Evolutionary conservation across 2,329 filamentous ascomycete species (phyloP).

Genomic region (Drechslera avenae): DNA sequence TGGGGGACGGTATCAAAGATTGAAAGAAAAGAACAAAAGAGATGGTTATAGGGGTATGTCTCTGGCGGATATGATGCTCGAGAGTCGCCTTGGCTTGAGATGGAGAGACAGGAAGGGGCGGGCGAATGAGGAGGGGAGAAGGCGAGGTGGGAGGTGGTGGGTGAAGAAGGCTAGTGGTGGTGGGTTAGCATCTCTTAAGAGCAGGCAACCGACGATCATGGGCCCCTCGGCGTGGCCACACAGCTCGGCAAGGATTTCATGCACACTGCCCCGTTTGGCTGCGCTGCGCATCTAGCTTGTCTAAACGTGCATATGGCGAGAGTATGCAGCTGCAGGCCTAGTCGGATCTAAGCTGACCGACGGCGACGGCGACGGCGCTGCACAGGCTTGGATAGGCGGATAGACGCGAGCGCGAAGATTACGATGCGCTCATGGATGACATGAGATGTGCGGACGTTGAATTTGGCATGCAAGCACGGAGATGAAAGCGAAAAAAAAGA

Average conservation of each 20-base stretch:
- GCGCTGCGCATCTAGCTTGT: slow-evolving; percentile 46
- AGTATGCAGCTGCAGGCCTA: slow-evolving; percentile 44
- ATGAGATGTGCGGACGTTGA: slow-evolving; percentile 18
- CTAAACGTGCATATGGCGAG: slow-evolving; percentile 46
- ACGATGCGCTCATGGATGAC: slow-evolving; percentile 39
- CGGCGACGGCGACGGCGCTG: slow-evolving; percentile 37
- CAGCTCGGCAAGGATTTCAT: slow-evolving; percentile 42
- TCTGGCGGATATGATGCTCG: slow-evolving; percentile 46
- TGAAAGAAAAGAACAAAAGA: slow-evolving; percentile 41
- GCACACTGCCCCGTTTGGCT: slow-evolving; percentile 48
- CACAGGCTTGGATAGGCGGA: slow-evolving; percentile 44
- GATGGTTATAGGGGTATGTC: slow-evolving; percentile 40
- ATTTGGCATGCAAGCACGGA: slow-evolving; percentile 39
- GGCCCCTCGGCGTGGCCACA: slow-evolving; percentile 44
- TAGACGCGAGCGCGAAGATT: slow-evolving; percentile 35
- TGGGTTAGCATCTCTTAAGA: slow-evolving; percentile 47
- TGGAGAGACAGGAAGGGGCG: slow-evolving; percentile 45
- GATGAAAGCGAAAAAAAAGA: slow-evolving; percentile 39
- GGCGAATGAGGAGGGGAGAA: slow-evolving; percentile 51
- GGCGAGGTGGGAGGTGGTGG: slow-evolving; percentile 51
- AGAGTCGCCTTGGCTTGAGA: slow-evolving; percentile 43
- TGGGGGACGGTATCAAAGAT: slow-evolving; percentile 47
- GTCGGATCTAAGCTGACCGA: slow-evolving; percentile 47
- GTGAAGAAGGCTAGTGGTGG: slow-evolving; percentile 47
- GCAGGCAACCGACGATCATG: slow-evolving; percentile 42